Evolutionary conservation across 345 rosid species (phyloP).

Genomic region (Rhodamnia argentea): DNA sequence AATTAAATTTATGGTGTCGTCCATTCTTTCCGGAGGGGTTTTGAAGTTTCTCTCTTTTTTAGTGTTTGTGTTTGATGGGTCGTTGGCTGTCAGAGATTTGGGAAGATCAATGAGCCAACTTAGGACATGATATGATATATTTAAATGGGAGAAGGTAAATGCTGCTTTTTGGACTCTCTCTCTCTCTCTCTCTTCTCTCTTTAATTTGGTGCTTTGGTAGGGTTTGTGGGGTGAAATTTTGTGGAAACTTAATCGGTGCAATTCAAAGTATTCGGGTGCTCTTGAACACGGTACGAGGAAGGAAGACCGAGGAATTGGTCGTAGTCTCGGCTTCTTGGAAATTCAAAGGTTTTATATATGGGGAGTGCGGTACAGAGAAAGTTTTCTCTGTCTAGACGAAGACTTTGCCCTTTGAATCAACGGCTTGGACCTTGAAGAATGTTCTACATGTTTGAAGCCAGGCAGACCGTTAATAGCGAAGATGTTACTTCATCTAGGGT

Average conservation of each 20-base stretch:
- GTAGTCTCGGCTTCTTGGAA: neutral
- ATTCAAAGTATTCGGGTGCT: neutral
- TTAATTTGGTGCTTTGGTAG: neutral
- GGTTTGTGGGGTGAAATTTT: neutral
- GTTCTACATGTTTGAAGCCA: slow-evolving; percentile 5
- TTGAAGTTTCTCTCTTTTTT: neutral
- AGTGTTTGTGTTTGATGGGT: neutral
- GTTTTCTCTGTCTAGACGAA: slow-evolving; percentile 5
- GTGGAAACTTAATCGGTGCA: neutral
- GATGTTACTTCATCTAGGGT: neutral
- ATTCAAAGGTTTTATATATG: neutral
- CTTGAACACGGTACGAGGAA: neutral
- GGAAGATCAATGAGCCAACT: neutral
- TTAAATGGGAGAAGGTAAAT: neutral
- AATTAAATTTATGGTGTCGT: slow-evolving; percentile 9
- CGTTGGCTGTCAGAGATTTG: neutral
- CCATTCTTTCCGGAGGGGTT: neutral
- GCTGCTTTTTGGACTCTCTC: neutral
- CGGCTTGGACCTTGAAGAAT: neutral
- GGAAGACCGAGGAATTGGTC: neutral
- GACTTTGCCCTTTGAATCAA: slow-evolving; percentile 5
- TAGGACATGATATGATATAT: neutral
- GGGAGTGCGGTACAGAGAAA: neutral
- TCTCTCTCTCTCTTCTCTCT: neutral
- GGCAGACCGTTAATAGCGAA: neutral